Conservation (phyloP, 1,139 yeast species). For the Suhomyces kunorum region DNA sequence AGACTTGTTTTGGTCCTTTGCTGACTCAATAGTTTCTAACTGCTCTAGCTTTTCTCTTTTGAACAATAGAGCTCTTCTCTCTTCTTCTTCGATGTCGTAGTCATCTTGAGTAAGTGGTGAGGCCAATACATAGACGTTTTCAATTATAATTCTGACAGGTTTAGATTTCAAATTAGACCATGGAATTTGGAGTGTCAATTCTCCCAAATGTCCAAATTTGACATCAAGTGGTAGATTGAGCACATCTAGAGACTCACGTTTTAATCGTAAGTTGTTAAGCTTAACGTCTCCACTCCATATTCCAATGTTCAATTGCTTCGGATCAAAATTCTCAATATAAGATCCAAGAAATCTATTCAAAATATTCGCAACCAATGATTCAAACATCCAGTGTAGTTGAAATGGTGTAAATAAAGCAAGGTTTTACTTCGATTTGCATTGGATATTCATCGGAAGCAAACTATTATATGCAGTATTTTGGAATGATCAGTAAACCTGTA, state of each 20-base stretch:
- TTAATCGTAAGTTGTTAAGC: constrained; percentile 70
- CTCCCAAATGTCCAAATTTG: constrained; percentile 89
- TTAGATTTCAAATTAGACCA: constrained; percentile 94
- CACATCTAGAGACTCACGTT: constrained; percentile 82
- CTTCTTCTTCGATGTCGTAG: constrained; percentile 67
- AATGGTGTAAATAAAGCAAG: background rate
- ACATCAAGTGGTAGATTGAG: constrained; percentile 85
- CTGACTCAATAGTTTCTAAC: constrained; percentile 59
- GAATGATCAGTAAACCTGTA: background rate
- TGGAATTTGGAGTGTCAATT: constrained; percentile 86
- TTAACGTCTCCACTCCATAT: constrained; percentile 98
- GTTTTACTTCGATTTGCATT: background rate
- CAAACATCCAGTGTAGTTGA: constrained; percentile 43
- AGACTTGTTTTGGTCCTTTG: constrained; percentile 42
- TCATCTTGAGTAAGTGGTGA: constrained; percentile 60
- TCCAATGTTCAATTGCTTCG: constrained; percentile 90
- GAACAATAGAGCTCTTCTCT: constrained; percentile 59
- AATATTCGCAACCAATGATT: constrained; percentile 56
- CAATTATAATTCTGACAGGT: constrained; percentile 88
- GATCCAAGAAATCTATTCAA: constrained; percentile 59
- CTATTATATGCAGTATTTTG: background rate
- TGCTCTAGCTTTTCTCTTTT: constrained; percentile 70
- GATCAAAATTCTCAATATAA: constrained; percentile 92
- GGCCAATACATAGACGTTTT: constrained; percentile 83
- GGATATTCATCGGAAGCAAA: background rate